Conservation (phyloP, 352 stramenopile genomes). For the Pythium coloratum region DNA sequence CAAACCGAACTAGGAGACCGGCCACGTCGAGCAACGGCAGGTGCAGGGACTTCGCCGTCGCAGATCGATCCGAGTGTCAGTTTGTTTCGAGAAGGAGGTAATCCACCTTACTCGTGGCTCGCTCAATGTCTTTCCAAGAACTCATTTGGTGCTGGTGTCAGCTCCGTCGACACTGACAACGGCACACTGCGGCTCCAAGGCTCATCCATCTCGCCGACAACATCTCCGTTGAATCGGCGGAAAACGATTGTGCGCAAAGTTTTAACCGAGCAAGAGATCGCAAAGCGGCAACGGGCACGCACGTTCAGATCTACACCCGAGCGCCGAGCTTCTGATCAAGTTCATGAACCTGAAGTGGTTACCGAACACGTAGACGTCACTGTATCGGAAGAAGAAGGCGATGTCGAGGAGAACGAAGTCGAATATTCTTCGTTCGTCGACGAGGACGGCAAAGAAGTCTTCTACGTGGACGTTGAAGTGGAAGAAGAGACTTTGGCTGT, state of each 20-base stretch:
- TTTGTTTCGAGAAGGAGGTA: background rate
- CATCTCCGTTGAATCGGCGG: conserved; percentile 12
- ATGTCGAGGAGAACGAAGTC: background rate
- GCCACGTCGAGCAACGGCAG: background rate
- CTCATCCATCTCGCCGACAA: background rate
- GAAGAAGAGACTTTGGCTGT: conserved; percentile 16
- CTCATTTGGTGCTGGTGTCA: background rate
- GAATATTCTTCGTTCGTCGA: conserved; percentile 26
- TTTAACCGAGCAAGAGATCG: conserved; percentile 38
- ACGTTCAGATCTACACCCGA: background rate
- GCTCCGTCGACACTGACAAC: background rate
- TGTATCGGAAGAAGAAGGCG: background rate
- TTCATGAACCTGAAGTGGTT: background rate
- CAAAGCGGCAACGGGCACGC: conserved; percentile 10
- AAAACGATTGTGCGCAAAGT: conserved; percentile 46
- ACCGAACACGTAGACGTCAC: background rate
- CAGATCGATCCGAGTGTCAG: background rate
- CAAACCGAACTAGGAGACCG: background rate
- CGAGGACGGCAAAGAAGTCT: conserved; percentile 28
- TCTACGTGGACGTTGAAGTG: conserved; percentile 32
- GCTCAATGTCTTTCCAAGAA: background rate
- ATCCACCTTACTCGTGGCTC: background rate
- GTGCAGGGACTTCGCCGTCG: background rate
- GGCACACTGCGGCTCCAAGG: conserved; percentile 14
- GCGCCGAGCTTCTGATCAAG: background rate